Evolutionary conservation across 345 rosid genomes (phyloP).

Genomic region (Clarkia xantiana): DNA sequence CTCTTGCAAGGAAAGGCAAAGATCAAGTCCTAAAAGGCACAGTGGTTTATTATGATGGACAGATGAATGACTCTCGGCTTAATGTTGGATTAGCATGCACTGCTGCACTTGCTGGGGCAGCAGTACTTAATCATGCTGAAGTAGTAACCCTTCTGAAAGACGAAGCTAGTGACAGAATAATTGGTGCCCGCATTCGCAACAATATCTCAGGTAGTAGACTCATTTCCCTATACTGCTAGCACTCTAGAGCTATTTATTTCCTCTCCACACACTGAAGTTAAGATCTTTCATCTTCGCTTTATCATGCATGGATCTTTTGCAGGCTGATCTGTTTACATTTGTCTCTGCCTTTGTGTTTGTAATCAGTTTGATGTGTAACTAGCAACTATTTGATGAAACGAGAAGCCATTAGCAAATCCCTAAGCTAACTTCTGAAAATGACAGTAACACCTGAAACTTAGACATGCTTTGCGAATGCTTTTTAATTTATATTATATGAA

Average conservation of each 20-base stretch:
- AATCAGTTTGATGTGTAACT: too few species aligned
- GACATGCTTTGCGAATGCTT: too few species aligned
- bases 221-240: not conserved
- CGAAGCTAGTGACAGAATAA: constrained; percentile 34
- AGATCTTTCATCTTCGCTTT: too few species aligned
- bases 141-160: constrained; percentile 67
- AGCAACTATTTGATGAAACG: too few species aligned
- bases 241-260: not conserved
- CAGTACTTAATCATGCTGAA: constrained; percentile 93
- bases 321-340: too few species aligned
- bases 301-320: too few species aligned
- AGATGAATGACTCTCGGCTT: constrained; percentile 93
- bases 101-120: constrained; percentile 88
- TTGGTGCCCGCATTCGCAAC: constrained; percentile 85
- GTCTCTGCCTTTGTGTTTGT: too few species aligned
- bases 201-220: constrained; percentile 51
- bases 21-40: constrained; percentile 64
- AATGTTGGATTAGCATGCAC: constrained; percentile 84
- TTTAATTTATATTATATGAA: too few species aligned
- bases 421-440: too few species aligned
- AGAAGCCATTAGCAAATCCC: too few species aligned
- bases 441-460: too few species aligned
- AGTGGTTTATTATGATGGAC: constrained; percentile 95
- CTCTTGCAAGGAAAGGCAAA: constrained; percentile 70
- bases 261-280: too few species aligned